Conservation (phyloP, 2,329 filamentous ascomycete genomes). For the Calonectria ilicicola region DNA sequence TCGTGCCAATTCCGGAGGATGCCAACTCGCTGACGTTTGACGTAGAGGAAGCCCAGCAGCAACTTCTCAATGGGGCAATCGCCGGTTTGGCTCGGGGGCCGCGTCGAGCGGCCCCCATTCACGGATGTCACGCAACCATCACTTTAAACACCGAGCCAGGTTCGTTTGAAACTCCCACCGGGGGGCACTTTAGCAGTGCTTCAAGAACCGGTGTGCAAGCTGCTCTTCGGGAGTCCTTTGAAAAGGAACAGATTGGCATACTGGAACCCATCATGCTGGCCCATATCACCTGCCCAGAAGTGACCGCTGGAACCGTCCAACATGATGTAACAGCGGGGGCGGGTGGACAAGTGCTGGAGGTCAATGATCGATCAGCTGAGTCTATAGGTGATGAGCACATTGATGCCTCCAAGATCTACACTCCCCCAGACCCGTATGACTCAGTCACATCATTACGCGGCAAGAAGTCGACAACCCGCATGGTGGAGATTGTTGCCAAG, state of each 20-base stretch:
- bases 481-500: constrained; percentile 80
- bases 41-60: constrained; percentile 62
- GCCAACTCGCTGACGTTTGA: constrained; percentile 63
- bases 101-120: constrained; percentile 81
- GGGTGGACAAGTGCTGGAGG: constrained; percentile 79
- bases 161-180: constrained; percentile 67
- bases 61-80: constrained; percentile 82
- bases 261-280: constrained; percentile 96
- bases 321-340: constrained; percentile 82
- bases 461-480: constrained; percentile 61
- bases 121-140: constrained; percentile 79
- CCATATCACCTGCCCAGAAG: constrained; percentile 87
- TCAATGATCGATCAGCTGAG: constrained; percentile 66
- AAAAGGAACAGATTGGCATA: constrained; percentile 69
- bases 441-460: constrained; percentile 67
- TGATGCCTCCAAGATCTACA: constrained; percentile 82
- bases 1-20: constrained; percentile 61
- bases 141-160: constrained; percentile 75
- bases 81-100: constrained; percentile 90
- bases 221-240: constrained; percentile 73
- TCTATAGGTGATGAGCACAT: constrained; percentile 60
- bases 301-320: constrained; percentile 82
- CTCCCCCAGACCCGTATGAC: constrained; percentile 86
- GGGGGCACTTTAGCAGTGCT: constrained; percentile 76
- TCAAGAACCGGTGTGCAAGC: constrained; percentile 73